A percentile compares a stretch with the other conserved stretches of the same genome.
These are phyloP conservation scores for Moesziomyces parantarcticus DNA, from an alignment of 1,284 basidiomycete genomes.

Conservation along the genomic window DNA sequence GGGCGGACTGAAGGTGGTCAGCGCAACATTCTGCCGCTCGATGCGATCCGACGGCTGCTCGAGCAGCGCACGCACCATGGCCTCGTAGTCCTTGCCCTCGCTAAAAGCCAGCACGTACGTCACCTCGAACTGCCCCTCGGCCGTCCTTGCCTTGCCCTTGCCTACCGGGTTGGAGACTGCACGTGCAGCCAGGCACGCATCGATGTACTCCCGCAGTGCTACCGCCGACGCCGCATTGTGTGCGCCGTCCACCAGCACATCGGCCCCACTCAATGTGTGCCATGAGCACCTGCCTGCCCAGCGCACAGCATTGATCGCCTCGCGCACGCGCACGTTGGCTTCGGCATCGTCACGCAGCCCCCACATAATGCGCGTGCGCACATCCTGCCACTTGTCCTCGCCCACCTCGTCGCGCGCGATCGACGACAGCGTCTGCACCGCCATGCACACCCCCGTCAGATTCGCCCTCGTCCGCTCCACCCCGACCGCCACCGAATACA, in stretches of 20 bases:
- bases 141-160: slow-evolving; percentile 5
- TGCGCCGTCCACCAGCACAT: slow-evolving; percentile 84
- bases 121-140: slow-evolving; percentile 24
- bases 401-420: slow-evolving; percentile 60
- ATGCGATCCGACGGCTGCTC: slow-evolving; percentile 2
- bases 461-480: slow-evolving; percentile 54
- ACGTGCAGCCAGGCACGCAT: slow-evolving; percentile 55
- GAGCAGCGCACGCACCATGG: slow-evolving; percentile 53
- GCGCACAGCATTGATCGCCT: slow-evolving; percentile 34
- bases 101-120: slow-evolving; percentile 63
- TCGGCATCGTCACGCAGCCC: slow-evolving; percentile 44
- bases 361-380: slow-evolving; percentile 59
- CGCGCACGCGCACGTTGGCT: slow-evolving; percentile 31
- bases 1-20: slow-evolving; percentile 60
- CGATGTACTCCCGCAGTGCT: slow-evolving; percentile 79
- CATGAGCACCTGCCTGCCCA: slow-evolving; percentile 90
- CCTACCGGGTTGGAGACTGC: slow-evolving; percentile 1
- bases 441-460: slow-evolving; percentile 55
- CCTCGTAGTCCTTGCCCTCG: slow-evolving; percentile 55
- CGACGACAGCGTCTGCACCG: slow-evolving; percentile 61
- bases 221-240: slow-evolving; percentile 88
- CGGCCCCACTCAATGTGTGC: slow-evolving; percentile 64
- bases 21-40: slow-evolving; percentile 49
- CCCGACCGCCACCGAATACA: slow-evolving; percentile 24
- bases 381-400: slow-evolving; percentile 48